phyloP scores from a whole-genome alignment of 352 stramenopile species.

The Globisporangium middletonii region DNA sequence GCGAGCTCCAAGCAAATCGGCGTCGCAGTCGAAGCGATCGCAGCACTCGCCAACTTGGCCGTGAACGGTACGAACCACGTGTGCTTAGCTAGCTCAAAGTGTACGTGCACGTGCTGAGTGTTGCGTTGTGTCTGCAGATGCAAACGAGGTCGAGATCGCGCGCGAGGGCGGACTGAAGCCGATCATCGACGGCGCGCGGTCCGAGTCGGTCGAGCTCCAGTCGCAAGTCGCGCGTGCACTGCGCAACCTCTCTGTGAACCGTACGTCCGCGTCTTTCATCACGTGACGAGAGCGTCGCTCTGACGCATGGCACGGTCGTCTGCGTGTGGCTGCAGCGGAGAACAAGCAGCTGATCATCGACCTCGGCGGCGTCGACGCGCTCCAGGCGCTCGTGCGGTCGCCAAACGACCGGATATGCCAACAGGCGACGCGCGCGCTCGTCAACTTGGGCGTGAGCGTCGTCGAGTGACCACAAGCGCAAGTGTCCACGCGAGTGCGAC shows the following conservation, averaged over 20 bases:
- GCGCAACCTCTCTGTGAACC: slow-evolving; percentile 91
- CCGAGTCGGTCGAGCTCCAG: slow-evolving; percentile 81
- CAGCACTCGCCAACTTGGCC: slow-evolving; percentile 92
- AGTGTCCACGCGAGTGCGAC: not conserved
- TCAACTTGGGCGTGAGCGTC: slow-evolving; percentile 85
- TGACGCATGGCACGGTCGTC: slow-evolving; percentile 1
- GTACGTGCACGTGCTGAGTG: too few relatives aligned
- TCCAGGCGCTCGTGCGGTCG: slow-evolving; percentile 74
- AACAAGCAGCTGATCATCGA: slow-evolving; percentile 89
- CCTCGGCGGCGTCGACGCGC: slow-evolving; percentile 71
- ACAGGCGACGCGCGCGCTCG: slow-evolving; percentile 80
- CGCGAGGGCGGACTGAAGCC: slow-evolving; percentile 82
- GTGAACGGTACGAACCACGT: slow-evolving; percentile 74
- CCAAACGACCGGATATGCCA: slow-evolving; percentile 87
- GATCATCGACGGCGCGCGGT: slow-evolving; percentile 83
- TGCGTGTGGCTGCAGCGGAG: slow-evolving; percentile 33
- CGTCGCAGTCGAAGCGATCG: slow-evolving; percentile 89
- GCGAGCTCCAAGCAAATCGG: slow-evolving; percentile 78
- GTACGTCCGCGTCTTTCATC: slow-evolving; percentile 29
- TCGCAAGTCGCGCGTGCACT: slow-evolving; percentile 88
- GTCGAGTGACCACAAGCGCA: slow-evolving; percentile 36
- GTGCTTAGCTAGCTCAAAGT: not conserved
- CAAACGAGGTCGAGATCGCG: slow-evolving; percentile 91
- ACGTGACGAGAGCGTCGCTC: not conserved
- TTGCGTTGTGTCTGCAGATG: too few relatives aligned